These are phyloP conservation scores for Talaromyces verruculosus DNA, from an alignment of 2,329 filamentous ascomycete genomes.

Conservation along the genomic window DNA sequence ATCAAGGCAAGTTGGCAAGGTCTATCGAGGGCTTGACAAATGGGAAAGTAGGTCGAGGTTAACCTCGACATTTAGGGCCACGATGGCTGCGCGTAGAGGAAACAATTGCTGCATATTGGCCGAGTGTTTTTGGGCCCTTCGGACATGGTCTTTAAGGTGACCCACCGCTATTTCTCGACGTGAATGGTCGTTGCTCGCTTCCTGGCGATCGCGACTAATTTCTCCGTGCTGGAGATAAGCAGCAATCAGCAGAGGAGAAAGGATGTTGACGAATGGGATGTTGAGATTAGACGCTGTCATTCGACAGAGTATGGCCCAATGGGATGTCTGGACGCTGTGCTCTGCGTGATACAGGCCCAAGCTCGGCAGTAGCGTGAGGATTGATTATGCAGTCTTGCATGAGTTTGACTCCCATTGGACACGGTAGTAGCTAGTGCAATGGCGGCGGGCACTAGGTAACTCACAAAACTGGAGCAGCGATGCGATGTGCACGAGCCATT, in stretches of 20 bases:
- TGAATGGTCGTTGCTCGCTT: conserved; percentile 7
- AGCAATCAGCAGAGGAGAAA: conserved; percentile 7
- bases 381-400: conserved; percentile 15
- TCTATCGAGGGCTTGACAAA: conserved; percentile 11
- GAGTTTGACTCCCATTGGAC: conserved; percentile 3
- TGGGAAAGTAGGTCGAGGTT: conserved; percentile 15
- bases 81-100: conserved; percentile 15
- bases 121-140: not conserved
- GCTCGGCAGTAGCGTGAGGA: conserved; percentile 23
- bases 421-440: not conserved
- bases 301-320: conserved; percentile 16
- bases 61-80: conserved; percentile 17
- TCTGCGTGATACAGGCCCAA: conserved; percentile 21
- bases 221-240: conserved; percentile 6
- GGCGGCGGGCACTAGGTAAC: conserved; percentile 17
- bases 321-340: conserved; percentile 7
- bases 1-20: conserved; percentile 1
- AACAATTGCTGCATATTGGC: conserved; percentile 15
- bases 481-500: not conserved
- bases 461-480: not conserved
- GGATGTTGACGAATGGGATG: conserved; percentile 17
- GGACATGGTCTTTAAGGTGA: not conserved
- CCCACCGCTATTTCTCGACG: conserved; percentile 11
- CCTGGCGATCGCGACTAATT: conserved; percentile 16
- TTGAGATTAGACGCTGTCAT: conserved; percentile 11